These are phyloP conservation scores for Cutaneotrichosporon cavernicola DNA, from an alignment of 1,284 basidiomycete genomes.

Conservation along the genomic window DNA sequence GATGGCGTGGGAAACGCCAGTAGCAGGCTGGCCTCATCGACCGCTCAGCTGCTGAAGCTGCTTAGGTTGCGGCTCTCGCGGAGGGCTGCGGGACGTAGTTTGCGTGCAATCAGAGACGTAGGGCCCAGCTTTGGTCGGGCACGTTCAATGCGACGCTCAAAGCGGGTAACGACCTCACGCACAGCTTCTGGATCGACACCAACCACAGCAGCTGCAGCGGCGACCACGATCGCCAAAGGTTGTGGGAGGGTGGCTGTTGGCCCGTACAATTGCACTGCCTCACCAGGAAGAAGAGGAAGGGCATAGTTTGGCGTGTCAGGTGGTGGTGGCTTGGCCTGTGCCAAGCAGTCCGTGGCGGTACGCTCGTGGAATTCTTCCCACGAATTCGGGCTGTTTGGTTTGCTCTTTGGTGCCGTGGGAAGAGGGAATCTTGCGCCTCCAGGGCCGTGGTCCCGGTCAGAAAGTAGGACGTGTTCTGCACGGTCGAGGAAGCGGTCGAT, in stretches of 20 bases:
- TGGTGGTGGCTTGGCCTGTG: neutral
- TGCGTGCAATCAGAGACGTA: neutral
- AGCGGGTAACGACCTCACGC: conserved; percentile 29
- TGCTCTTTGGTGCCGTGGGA: neutral
- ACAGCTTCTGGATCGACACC: conserved; percentile 33
- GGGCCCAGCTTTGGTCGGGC: conserved; percentile 5
- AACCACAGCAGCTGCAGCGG: conserved; percentile 32
- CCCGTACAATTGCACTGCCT: conserved; percentile 36
- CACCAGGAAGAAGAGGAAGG: conserved; percentile 43
- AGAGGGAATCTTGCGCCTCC: neutral
- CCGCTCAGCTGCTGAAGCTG: neutral
- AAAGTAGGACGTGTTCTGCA: conserved; percentile 36
- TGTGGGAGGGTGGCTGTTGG: conserved; percentile 33
- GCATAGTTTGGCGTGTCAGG: conserved; percentile 19
- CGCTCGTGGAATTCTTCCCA: conserved; percentile 29
- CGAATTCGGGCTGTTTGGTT: conserved; percentile 16
- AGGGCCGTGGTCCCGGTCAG: conserved; percentile 26
- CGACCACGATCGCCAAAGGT: conserved; percentile 32
- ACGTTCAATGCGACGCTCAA: conserved; percentile 39
- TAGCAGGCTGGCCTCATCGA: too few species aligned
- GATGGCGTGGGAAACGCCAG: too few species aligned
- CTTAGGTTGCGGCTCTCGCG: conserved; percentile 15
- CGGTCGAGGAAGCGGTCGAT: conserved; percentile 40
- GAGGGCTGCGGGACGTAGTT: neutral
- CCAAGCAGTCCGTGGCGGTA: conserved; percentile 9